These are phyloP conservation scores for Tylopilus rubrobrunneus DNA, from an alignment of 768 basidiomycete genomes.

Conservation along the genomic window DNA sequence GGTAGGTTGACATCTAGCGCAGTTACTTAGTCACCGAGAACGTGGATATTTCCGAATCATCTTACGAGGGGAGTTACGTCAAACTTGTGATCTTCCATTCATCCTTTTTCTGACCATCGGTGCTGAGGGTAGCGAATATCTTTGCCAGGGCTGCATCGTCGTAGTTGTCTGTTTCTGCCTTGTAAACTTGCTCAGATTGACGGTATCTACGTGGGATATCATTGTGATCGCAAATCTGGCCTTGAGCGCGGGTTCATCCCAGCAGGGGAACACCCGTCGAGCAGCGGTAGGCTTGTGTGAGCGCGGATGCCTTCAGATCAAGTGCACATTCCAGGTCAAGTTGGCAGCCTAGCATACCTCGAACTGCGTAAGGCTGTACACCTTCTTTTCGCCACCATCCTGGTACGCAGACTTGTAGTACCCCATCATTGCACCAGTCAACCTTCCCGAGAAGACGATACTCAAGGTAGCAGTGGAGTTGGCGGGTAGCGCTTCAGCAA, in stretches of 20 bases:
- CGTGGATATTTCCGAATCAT: background rate
- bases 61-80: constrained; percentile 67
- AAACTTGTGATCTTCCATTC: constrained; percentile 82
- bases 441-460: constrained; percentile 62
- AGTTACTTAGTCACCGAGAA: background rate
- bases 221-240: constrained; percentile 67
- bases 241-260: constrained; percentile 92
- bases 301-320: constrained; percentile 1
- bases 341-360: constrained; percentile 43
- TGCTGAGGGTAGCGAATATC: constrained; percentile 39
- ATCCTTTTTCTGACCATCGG: constrained; percentile 31
- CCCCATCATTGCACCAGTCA: constrained; percentile 74
- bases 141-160: constrained; percentile 34
- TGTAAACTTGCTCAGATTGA: constrained; percentile 64
- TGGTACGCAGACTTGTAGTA: constrained; percentile 74
- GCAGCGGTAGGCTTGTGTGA: constrained; percentile 73
- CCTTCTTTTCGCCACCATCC: constrained; percentile 57
- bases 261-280: constrained; percentile 78
- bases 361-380: constrained; percentile 86
- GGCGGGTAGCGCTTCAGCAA: constrained; percentile 57
- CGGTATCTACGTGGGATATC: constrained; percentile 72
- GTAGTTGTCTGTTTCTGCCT: constrained; percentile 30
- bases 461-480: constrained; percentile 68
- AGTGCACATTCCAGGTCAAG: background rate
- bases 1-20: constrained; percentile 74